A percentile compares a stretch with the other conserved stretches of the same genome.
phyloP scores from a whole-genome alignment of 345 rosid species.

The Eucalyptus sp. region DNA sequence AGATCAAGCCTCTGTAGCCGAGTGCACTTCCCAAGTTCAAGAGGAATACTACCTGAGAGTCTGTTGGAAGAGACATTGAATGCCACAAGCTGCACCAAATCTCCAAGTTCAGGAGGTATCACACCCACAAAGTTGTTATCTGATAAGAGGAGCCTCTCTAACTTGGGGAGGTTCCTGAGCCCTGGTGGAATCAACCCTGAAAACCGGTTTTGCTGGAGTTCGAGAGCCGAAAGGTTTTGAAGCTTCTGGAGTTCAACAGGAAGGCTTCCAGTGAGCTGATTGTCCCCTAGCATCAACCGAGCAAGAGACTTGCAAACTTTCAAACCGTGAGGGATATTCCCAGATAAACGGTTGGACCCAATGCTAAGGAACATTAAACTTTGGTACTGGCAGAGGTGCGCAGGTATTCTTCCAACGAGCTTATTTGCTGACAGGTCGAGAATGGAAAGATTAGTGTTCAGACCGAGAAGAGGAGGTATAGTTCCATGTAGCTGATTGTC shows the following conservation, averaged over 20 bases:
- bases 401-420: constrained; percentile 57
- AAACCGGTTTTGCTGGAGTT: constrained; percentile 55
- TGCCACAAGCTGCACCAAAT: constrained; percentile 50
- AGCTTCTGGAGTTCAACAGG: constrained; percentile 55
- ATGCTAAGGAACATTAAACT: constrained; percentile 63
- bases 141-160: constrained; percentile 62
- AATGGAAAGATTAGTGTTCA: constrained; percentile 39
- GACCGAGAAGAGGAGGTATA: constrained; percentile 60
- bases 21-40: constrained; percentile 46
- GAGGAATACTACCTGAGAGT: constrained; percentile 58
- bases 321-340: constrained; percentile 54
- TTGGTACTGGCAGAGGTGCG: constrained; percentile 50
- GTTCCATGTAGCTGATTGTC: constrained; percentile 52
- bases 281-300: constrained; percentile 65
- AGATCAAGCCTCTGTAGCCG: constrained; percentile 81
- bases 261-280: constrained; percentile 52
- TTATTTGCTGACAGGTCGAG: constrained; percentile 56
- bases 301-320: constrained; percentile 50
- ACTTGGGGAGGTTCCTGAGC: constrained; percentile 40
- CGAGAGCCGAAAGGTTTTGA: constrained; percentile 63
- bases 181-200: constrained; percentile 52
- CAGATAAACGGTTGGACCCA: constrained; percentile 57
- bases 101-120: constrained; percentile 56
- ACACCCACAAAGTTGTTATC: constrained; percentile 44
- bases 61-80: constrained; percentile 66